These are phyloP conservation scores for Myriosclerotinia curreyana DNA, from an alignment of 2,329 filamentous ascomycete species.

Conservation along the genomic window DNA sequence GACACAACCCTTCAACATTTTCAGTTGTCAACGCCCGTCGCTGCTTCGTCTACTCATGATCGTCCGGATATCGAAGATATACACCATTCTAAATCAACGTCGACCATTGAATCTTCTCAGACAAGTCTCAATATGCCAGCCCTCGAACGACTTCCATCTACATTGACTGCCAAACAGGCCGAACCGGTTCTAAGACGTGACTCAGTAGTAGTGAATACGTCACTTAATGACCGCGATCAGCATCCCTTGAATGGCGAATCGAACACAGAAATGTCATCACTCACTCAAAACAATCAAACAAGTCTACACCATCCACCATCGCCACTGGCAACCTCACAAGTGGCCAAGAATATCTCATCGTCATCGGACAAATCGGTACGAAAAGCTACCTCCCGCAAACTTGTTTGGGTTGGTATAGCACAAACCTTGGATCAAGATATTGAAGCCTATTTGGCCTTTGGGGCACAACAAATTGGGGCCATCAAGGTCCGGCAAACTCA, in stretches of 20 bases:
- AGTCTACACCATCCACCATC: not conserved
- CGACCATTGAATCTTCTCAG: not conserved
- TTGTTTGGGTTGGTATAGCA: not conserved
- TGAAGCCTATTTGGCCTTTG: constrained; percentile 1
- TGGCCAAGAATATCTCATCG: not conserved
- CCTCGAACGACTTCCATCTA: not conserved
- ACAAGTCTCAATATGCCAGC: not conserved
- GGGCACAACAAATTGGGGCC: not conserved
- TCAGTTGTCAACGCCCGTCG: no score
- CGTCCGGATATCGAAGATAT: not conserved
- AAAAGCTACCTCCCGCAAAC: not conserved
- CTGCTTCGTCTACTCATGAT: not conserved
- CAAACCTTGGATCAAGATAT: constrained; percentile 4
- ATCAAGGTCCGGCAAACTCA: not conserved
- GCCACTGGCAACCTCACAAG: not conserved
- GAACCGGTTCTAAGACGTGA: not conserved
- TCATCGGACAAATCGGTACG: not conserved
- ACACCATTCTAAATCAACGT: not conserved
- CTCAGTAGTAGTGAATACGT: not conserved
- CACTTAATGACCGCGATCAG: not conserved
- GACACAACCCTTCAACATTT: not conserved
- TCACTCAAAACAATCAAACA: not conserved
- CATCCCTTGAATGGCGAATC: not conserved
- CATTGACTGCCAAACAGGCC: not conserved
- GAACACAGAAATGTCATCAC: not conserved